A percentile compares a stretch with the other conserved stretches of the same genome.
These are phyloP conservation scores for Oenanthe sinensis DNA, from an alignment of 129 eudicot species.

Conservation along the genomic window DNA sequence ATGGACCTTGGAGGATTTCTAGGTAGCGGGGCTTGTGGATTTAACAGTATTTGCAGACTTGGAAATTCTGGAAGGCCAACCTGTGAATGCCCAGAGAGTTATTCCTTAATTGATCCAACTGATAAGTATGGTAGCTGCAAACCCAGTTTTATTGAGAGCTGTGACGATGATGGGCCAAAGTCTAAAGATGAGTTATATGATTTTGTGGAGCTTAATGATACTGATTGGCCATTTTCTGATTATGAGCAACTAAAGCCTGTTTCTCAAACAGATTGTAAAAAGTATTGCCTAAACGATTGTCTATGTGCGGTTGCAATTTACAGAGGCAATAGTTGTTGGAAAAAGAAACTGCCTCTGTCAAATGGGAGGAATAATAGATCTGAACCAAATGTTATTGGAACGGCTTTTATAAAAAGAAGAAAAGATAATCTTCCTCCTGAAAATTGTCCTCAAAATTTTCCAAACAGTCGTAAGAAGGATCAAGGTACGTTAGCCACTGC, in stretches of 20 bases:
- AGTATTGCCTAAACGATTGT: conserved; percentile 43
- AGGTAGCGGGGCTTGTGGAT: conserved; percentile 65
- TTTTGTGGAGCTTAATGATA: conserved; percentile 16
- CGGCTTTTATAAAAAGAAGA: conserved; percentile 30
- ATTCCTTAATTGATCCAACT: conserved; percentile 35
- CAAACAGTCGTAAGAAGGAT: neutral
- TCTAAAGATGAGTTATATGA: conserved; percentile 6
- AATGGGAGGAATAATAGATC: conserved; percentile 16
- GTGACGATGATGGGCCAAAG: conserved; percentile 12
- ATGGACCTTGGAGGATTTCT: neutral
- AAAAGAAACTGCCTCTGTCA: conserved; percentile 32
- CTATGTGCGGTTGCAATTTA: conserved; percentile 43
- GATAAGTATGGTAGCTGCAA: conserved; percentile 40
- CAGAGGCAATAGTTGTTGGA: conserved; percentile 30
- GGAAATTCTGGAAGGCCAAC: conserved; percentile 19
- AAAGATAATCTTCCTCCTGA: conserved; percentile 11
- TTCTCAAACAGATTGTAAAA: conserved; percentile 27
- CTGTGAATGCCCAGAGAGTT: conserved; percentile 50
- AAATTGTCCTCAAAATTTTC: conserved; percentile 4
- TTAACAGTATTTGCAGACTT: conserved; percentile 47
- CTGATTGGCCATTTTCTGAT: conserved; percentile 44
- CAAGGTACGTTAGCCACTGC: conserved; percentile 19
- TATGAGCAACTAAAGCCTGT: conserved; percentile 18
- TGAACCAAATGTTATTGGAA: conserved; percentile 6
- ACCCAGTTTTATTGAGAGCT: conserved; percentile 28